Evolutionary conservation across 2,329 filamentous ascomycete genomes (phyloP).

Genomic region (Arthrobotrys musiformis): DNA sequence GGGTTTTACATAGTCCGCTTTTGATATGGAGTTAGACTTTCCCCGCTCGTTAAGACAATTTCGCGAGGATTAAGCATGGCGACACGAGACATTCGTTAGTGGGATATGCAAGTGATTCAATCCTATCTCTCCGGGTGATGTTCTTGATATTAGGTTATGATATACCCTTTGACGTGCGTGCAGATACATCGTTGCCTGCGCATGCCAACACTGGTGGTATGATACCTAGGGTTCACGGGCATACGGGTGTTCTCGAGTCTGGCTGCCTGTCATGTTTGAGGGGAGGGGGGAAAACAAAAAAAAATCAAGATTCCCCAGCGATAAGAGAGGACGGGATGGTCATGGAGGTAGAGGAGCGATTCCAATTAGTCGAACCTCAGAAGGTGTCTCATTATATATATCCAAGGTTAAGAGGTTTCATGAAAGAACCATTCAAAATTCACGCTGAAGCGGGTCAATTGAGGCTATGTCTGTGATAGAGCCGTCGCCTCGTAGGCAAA

Average conservation of each 20-base stretch:
- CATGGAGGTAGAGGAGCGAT: slow-evolving; percentile 14
- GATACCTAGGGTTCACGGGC: slow-evolving; percentile 37
- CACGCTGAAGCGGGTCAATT: slow-evolving; percentile 36
- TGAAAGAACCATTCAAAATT: slow-evolving; percentile 36
- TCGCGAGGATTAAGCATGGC: slow-evolving; percentile 47
- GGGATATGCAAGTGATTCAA: slow-evolving; percentile 49
- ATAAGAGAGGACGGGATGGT: slow-evolving; percentile 13
- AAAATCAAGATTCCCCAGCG: background rate
- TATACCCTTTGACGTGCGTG: slow-evolving; percentile 54
- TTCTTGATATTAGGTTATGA: slow-evolving; percentile 40
- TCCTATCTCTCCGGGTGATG: slow-evolving; percentile 38
- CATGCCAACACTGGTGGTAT: slow-evolving; percentile 34
- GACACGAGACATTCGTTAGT: slow-evolving; percentile 46
- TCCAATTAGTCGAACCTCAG: slow-evolving; percentile 11
- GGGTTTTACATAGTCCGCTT: slow-evolving; percentile 12
- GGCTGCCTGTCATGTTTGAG: slow-evolving; percentile 17
- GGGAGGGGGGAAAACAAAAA: background rate
- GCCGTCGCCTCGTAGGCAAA: slow-evolving; percentile 45
- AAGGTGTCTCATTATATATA: slow-evolving; percentile 7
- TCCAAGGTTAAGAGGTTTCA: slow-evolving; percentile 5
- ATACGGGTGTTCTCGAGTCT: slow-evolving; percentile 23
- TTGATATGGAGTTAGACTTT: slow-evolving; percentile 29
- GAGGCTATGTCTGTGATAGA: slow-evolving; percentile 40
- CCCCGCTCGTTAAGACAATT: slow-evolving; percentile 35
- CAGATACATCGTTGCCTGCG: slow-evolving; percentile 43